Evolutionary conservation across 352 stramenopile genomes (phyloP).

Genomic region (Globisporangium paroecandrum): DNA sequence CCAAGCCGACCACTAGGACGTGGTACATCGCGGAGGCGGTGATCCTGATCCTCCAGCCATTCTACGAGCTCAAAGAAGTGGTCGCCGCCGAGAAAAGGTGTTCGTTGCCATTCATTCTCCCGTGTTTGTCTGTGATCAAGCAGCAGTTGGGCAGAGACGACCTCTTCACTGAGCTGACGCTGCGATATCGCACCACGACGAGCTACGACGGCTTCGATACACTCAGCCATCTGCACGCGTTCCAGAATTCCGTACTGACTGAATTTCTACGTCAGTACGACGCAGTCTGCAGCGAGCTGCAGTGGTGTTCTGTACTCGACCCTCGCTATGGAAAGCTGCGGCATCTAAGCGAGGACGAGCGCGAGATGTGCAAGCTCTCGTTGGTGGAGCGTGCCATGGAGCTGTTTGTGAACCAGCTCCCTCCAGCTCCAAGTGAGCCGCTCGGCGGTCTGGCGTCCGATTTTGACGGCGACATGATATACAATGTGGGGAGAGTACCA

Average conservation of each 20-base stretch:
- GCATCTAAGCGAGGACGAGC: constrained; percentile 37
- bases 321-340: constrained; percentile 42
- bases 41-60: constrained; percentile 33
- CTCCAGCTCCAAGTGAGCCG: constrained; percentile 15
- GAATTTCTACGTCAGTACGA: constrained; percentile 17
- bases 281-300: constrained; percentile 18
- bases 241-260: constrained; percentile 16
- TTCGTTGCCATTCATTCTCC: constrained; percentile 36
- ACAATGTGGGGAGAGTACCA: constrained; percentile 16
- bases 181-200: constrained; percentile 6
- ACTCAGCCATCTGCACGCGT: constrained; percentile 11
- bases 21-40: constrained; percentile 43
- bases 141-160: constrained; percentile 28
- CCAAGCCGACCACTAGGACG: constrained; percentile 15
- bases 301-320: constrained; percentile 45
- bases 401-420: constrained; percentile 27
- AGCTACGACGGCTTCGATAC: constrained; percentile 1
- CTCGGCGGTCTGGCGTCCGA: constrained; percentile 20
- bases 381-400: constrained; percentile 21
- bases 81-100: constrained; percentile 29
- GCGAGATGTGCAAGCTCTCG: constrained; percentile 22
- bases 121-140: constrained; percentile 32
- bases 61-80: constrained; percentile 43
- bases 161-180: constrained; percentile 26
- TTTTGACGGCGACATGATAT: constrained; percentile 36